Evolutionary conservation across 148 eudicot species (phyloP).

Genomic region (Oxyria digyna): DNA sequence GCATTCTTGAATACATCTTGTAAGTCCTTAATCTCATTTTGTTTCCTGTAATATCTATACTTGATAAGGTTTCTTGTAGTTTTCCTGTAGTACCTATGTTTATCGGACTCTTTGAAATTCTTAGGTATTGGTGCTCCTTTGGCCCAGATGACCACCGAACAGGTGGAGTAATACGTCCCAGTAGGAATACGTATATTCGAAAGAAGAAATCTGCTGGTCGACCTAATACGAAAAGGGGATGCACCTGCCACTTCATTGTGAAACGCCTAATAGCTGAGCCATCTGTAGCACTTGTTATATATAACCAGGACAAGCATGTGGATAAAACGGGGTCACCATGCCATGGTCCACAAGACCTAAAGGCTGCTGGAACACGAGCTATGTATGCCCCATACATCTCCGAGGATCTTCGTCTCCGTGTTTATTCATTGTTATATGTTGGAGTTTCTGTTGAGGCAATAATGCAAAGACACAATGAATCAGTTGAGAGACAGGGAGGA

Average conservation of each 20-base stretch:
- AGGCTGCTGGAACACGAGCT: constrained; percentile 83
- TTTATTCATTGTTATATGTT: constrained; percentile 64
- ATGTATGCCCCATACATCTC: constrained; percentile 95
- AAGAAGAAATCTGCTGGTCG: constrained; percentile 82
- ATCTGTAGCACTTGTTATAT: constrained; percentile 68
- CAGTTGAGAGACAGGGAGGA: constrained; percentile 88
- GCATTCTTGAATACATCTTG: constrained; percentile 88
- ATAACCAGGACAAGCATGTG: constrained; percentile 79
- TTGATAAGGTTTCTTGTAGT: background rate
- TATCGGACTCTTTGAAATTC: constrained; percentile 5
- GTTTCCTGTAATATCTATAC: background rate
- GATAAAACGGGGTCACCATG: constrained; percentile 79
- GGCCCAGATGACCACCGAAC: constrained; percentile 91
- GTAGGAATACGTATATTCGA: constrained; percentile 51
- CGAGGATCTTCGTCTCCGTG: constrained; percentile 85
- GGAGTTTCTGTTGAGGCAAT: constrained; percentile 93
- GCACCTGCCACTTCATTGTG: constrained; percentile 90
- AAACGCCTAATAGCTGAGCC: constrained; percentile 87
- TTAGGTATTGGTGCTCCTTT: constrained; percentile 96
- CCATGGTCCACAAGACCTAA: constrained; percentile 88
- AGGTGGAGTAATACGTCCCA: constrained; percentile 88
- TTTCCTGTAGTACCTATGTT: background rate
- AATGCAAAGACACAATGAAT: constrained; percentile 90
- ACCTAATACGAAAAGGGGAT: constrained; percentile 93
- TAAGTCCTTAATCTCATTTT: constrained; percentile 25